Base-by-base conservation (phyloP, 768 basidiomycete species). In the Suillus sp. region DNA sequence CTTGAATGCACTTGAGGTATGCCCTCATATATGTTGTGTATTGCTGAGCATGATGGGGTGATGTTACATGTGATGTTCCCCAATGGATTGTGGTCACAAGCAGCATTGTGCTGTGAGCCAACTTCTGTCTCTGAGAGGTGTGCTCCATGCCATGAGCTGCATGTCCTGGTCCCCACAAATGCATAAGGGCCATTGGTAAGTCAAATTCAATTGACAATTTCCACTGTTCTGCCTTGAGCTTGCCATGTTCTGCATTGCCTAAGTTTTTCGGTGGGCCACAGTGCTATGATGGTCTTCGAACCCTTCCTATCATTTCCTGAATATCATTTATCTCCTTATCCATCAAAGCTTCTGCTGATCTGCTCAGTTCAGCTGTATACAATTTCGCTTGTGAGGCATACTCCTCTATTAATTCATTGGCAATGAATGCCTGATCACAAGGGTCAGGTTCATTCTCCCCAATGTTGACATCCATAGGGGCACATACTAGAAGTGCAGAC, bases 211-310 rank as follows among this genome's bases (percentile, higher is more conserved):
- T 45, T 11, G 69, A 37, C 1, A 61, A 64, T n/a, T 70, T 59
- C 75, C 75, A 78, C 30, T 78, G 69, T 62, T 76, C 74, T 4
- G 75, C 75, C 40, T 72, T 76, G 1, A 77, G 67, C 47, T 76
- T 79, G 2, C 77, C 71, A n/a, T 47, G 69, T 69, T 8, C 74
- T 66, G 71, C 65, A 66, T 56, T 68, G 61, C 30, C 66, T 25
- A 30, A 72, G 71, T 40, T 71, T 66, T 7, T 59, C 27, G 20
- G 63, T 42, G 45, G 72, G 45, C 72, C 74, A 70, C 22, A 56
- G 66, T 25, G 74, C 74, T 18, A 77, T 63, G n/a, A 64, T 43
- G 16, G 72, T 73, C 55, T 27, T 3, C 1, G 22, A 9, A 62
- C 42, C 1, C 13, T 18, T 18, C 20, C 25, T 7, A 57, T 35